Conservation (phyloP, 2,329 filamentous ascomycete species). For the Huntiella omanensis region DNA sequence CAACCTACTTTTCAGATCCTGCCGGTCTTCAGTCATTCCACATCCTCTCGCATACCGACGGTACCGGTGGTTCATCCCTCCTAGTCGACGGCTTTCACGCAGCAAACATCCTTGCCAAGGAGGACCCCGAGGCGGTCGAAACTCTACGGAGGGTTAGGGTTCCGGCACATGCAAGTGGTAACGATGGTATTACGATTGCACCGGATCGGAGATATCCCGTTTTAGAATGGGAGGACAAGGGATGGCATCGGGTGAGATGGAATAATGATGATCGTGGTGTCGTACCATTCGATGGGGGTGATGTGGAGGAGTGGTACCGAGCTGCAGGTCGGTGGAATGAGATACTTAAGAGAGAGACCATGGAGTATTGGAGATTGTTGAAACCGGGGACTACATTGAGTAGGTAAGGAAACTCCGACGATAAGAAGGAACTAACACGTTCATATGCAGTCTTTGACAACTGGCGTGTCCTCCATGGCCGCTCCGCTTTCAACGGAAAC, state of each 20-base stretch:
- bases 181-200: conserved; percentile 62
- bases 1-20: conserved; percentile 86
- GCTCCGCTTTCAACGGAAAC: conserved; percentile 64
- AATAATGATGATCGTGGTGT: conserved; percentile 78
- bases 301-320: conserved; percentile 51
- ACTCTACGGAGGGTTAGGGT: conserved; percentile 38
- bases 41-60: conserved; percentile 45
- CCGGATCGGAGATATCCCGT: conserved; percentile 55
- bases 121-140: conserved; percentile 37
- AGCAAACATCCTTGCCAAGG: conserved; percentile 36
- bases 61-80: conserved; percentile 53
- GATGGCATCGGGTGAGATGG: conserved; percentile 52
- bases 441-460: conserved; percentile 68
- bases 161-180: conserved; percentile 75
- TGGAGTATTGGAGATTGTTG: conserved; percentile 67
- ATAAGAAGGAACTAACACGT: background rate
- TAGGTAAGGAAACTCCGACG: conserved; percentile 23
- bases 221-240: conserved; percentile 35
- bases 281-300: conserved; percentile 33
- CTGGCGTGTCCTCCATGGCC: conserved; percentile 81
- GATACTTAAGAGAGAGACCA: conserved; percentile 44
- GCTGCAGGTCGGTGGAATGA: conserved; percentile 58
- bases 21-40: conserved; percentile 87
- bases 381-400: conserved; percentile 58
- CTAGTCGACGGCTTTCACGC: conserved; percentile 76